These are phyloP conservation scores for Psilocybe azurescens DNA, from an alignment of 768 basidiomycete species.

Conservation along the genomic window DNA sequence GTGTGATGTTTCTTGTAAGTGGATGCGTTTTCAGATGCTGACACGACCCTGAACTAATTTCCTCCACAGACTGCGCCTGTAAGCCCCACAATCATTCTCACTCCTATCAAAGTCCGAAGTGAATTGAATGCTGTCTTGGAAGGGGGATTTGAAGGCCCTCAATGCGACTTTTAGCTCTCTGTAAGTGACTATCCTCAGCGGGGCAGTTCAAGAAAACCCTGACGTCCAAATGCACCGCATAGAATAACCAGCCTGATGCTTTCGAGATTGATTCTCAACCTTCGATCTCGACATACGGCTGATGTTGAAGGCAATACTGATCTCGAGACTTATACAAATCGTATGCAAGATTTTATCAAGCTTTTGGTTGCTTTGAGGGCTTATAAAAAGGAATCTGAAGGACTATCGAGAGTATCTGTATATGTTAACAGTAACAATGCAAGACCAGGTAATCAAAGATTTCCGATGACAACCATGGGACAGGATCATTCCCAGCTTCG, in stretches of 20 bases:
- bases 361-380: too few relatives aligned
- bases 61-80: background rate
- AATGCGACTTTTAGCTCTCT: conserved; percentile 5
- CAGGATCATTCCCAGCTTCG: too few relatives aligned
- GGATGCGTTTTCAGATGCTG: background rate
- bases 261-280: conserved; percentile 4
- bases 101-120: too few relatives aligned
- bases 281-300: background rate
- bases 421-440: too few relatives aligned
- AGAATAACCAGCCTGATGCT: conserved; percentile 8
- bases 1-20: conserved; percentile 10
- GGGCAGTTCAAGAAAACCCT: background rate
- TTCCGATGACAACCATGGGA: too few relatives aligned
- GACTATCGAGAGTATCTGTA: too few relatives aligned
- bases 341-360: background rate
- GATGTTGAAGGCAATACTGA: background rate
- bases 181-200: background rate
- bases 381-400: background rate
- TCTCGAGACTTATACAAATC: background rate
- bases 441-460: too few relatives aligned
- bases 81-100: background rate
- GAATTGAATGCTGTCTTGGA: background rate
- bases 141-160: conserved; percentile 4
- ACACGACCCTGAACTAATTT: background rate
- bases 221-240: background rate